A percentile compares a stretch with the other conserved stretches of the same genome.
These are phyloP conservation scores for Phytophthora quininea DNA, from an alignment of 352 stramenopile genomes.

Conservation along the genomic window DNA sequence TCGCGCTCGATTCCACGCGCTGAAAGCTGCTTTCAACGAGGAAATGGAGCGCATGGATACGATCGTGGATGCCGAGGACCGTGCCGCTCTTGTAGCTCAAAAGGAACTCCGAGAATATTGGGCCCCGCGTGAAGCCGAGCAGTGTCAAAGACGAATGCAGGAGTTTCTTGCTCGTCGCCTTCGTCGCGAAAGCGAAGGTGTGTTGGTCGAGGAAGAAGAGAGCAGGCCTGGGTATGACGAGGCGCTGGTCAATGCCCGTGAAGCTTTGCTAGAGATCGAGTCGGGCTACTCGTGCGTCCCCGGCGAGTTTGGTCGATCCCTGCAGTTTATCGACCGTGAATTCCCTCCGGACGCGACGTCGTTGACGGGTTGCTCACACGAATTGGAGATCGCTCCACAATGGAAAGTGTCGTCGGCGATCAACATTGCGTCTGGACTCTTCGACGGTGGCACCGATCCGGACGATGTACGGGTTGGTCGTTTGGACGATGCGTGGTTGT, in stretches of 20 bases:
- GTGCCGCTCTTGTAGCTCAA: constrained; percentile 52
- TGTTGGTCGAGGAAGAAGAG: constrained; percentile 46
- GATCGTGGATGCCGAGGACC: constrained; percentile 80
- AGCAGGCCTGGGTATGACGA: constrained; percentile 61
- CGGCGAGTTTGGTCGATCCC: constrained; percentile 74
- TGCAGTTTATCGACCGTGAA: constrained; percentile 91
- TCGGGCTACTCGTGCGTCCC: constrained; percentile 78
- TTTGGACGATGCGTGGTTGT: constrained; percentile 90
- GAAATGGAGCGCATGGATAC: constrained; percentile 84
- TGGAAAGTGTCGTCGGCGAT: constrained; percentile 90
- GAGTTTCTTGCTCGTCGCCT: constrained; percentile 79
- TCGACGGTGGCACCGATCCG: constrained; percentile 92
- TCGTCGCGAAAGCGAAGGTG: constrained; percentile 71
- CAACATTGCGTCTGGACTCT: constrained; percentile 88
- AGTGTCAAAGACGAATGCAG: constrained; percentile 74
- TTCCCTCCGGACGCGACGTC: constrained; percentile 86
- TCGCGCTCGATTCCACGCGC: constrained; percentile 84
- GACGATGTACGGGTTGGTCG: constrained; percentile 87
- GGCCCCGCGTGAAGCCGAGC: constrained; percentile 63
- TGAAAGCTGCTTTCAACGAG: constrained; percentile 88
- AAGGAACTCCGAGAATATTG: constrained; percentile 59
- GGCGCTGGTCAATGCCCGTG: constrained; percentile 77
- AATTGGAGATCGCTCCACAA: constrained; percentile 52
- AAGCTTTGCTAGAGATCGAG: constrained; percentile 87
- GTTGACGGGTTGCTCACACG: constrained; percentile 63